Conservation (phyloP, 1,284 basidiomycete genomes). For the Pterulicium gracile region DNA sequence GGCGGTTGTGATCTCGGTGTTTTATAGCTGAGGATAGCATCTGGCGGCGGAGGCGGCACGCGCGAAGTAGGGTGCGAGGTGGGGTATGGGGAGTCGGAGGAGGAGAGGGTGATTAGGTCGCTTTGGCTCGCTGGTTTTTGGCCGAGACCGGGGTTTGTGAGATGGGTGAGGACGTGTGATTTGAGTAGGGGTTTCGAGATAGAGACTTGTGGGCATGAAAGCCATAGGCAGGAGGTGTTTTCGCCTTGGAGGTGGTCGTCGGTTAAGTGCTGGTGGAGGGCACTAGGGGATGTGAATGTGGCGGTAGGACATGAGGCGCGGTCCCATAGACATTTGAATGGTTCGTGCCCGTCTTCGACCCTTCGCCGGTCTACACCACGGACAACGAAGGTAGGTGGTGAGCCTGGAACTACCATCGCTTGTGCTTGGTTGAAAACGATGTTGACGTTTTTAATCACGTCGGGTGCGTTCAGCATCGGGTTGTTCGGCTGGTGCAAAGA, state of each 20-base stretch:
- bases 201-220: constrained; percentile 39
- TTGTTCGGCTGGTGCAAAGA: no score
- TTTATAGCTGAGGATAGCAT: constrained; percentile 43
- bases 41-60: constrained; percentile 50
- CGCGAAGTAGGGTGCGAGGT: constrained; percentile 49
- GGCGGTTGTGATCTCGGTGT: constrained; percentile 54
- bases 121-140: constrained; percentile 54
- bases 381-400: constrained; percentile 70
- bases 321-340: constrained; percentile 64
- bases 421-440: constrained; percentile 69
- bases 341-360: constrained; percentile 39
- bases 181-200: constrained; percentile 41
- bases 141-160: constrained; percentile 42
- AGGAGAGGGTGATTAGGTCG: constrained; percentile 54
- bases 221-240: constrained; percentile 51
- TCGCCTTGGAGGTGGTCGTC: constrained; percentile 35
- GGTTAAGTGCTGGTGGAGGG: constrained; percentile 61
- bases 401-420: constrained; percentile 69
- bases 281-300: constrained; percentile 37
- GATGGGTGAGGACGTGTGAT: constrained; percentile 62
- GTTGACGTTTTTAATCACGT: constrained; percentile 81
- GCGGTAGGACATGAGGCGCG: constrained; percentile 38
- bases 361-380: constrained; percentile 64
- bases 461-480: constrained; percentile 67
- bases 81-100: constrained; percentile 41